Conservation (phyloP, 2,329 filamentous ascomycete species). For the Purpureocillium takamizusanense region DNA sequence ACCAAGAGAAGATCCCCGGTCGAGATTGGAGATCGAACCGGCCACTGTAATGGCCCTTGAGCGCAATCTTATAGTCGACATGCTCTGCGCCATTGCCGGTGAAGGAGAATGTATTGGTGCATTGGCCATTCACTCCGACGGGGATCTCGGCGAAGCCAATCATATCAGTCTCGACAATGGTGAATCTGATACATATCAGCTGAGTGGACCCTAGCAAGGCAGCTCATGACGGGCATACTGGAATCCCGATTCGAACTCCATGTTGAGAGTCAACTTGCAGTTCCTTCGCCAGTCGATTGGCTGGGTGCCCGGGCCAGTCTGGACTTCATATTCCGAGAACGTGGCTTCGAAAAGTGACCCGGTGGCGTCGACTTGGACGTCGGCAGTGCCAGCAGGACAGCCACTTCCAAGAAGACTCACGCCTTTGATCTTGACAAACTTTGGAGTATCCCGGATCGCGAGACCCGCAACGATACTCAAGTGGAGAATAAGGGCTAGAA, state of each 20-base stretch:
- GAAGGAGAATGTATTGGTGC: constrained; percentile 16
- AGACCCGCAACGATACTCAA: too few relatives aligned
- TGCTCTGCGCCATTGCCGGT: constrained; percentile 12
- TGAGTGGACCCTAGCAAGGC: neutral
- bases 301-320: constrained; percentile 12
- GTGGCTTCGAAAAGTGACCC: constrained; percentile 16
- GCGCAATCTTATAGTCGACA: constrained; percentile 10
- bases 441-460: neutral
- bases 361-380: constrained; percentile 14
- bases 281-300: constrained; percentile 16
- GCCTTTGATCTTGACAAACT: constrained; percentile 10
- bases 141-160: constrained; percentile 17
- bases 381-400: constrained; percentile 13
- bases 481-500: too few relatives aligned
- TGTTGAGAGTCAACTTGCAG: constrained; percentile 17
- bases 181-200: constrained; percentile 9
- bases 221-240: constrained; percentile 9
- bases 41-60: constrained; percentile 12
- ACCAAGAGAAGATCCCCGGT: constrained; percentile 12
- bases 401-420: constrained; percentile 14
- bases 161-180: constrained; percentile 15
- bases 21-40: constrained; percentile 11
- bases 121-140: constrained; percentile 10
- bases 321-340: constrained; percentile 14
- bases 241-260: constrained; percentile 14